Evolutionary conservation across 805 yeast species (phyloP), one percentile per base, ranked within the genome.

Genomic region (Monosporozyma siamensis): DNA sequence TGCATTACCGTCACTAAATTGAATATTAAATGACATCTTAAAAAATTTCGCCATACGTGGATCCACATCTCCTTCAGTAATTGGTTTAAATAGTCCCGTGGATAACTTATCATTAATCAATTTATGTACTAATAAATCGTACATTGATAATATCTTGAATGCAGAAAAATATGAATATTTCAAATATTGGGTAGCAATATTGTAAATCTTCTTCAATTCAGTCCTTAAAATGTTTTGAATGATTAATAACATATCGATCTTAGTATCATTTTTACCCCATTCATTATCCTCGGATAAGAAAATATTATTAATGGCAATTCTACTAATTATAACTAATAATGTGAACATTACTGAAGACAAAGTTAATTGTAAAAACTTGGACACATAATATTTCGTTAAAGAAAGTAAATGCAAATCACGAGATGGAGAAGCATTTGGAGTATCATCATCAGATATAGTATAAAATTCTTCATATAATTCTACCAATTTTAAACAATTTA

Each of bases 131-230:
- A 60, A 47, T 10, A 52, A 47, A 41, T 60, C 64, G 42, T 52
- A 55, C 34, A 57, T 48, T 4, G 58, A 47, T 12, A 58, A 31
- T 52, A 58, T 55, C 31, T 60, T 59, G 42, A 60, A 59, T 6
- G 52, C 56, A 10, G 65, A 53, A 39, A 52, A 60, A 38, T 57
- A 60, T 2, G 61, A 49, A 38, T 55, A 55, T 43, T 63, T 50
- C 22, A 60, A 43, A 41, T 55, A 44, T 23, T 48, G 48, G 1
- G 60, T 52, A 4, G 59, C 55, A 7, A 52, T 40, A 11, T 40
- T 43, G 40, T 55, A 51, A 14, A 56, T 42, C 12, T 45, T 44
- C 25, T 52, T 55, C 14, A 60, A 41, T 11, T 49, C 44, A 10
- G 34, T 27, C 40, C 56, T 58, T 17, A 60, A 44, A 4, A 47